These are phyloP conservation scores for Lupinus albus DNA, from an alignment of 306 rosid species.

Conservation along the genomic window DNA sequence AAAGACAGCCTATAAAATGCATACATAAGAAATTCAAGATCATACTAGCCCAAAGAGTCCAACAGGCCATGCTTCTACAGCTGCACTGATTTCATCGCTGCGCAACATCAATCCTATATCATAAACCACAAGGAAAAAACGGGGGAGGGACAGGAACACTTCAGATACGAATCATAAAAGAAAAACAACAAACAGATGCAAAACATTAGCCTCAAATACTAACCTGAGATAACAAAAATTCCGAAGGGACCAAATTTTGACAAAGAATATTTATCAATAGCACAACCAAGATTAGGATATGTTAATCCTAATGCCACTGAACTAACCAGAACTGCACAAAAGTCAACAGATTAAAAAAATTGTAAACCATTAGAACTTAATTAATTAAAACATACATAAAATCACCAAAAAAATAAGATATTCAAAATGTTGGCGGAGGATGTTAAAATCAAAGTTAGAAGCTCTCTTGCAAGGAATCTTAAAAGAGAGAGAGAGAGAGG, in stretches of 20 bases:
- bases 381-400: constrained; percentile 7
- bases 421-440: too few species aligned
- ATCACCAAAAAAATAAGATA: not conserved
- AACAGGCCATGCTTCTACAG: constrained; percentile 92
- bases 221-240: constrained; percentile 84
- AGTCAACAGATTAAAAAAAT: constrained; percentile 37
- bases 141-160: not conserved
- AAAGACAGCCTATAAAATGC: constrained; percentile 43
- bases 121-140: constrained; percentile 8
- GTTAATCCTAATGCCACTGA: constrained; percentile 68
- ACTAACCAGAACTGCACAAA: constrained; percentile 61
- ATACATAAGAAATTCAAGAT: constrained; percentile 42
- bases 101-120: constrained; percentile 77
- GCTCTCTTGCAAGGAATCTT: too few species aligned
- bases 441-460: too few species aligned
- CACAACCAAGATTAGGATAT: constrained; percentile 77
- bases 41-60: constrained; percentile 91
- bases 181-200: not conserved
- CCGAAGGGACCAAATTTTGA: constrained; percentile 84
- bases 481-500: too few species aligned
- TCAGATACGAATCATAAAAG: constrained; percentile 27
- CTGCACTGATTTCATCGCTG: constrained; percentile 71
- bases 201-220: constrained; percentile 16
- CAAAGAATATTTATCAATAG: constrained; percentile 68
- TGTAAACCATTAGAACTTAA: constrained; percentile 21